These are phyloP conservation scores for Aspergillus sp. DNA, from an alignment of 2,329 filamentous ascomycete species.

Conservation along the genomic window DNA sequence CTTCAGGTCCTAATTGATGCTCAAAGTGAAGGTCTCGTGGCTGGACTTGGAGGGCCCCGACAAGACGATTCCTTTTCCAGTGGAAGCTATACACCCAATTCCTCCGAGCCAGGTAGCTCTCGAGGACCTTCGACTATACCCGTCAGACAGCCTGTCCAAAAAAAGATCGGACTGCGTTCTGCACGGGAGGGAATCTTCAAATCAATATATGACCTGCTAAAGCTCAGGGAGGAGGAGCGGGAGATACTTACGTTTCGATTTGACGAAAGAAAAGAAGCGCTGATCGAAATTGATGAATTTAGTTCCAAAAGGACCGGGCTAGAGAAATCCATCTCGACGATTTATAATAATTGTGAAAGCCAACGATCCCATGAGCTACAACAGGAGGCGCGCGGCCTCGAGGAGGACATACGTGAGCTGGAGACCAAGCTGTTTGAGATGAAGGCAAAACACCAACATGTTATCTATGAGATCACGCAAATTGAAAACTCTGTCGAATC, in stretches of 20 bases:
- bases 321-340: slow-evolving; percentile 45
- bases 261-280: slow-evolving; percentile 39
- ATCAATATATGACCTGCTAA: slow-evolving; percentile 53
- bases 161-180: slow-evolving; percentile 48
- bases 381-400: slow-evolving; percentile 48
- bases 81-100: slow-evolving; percentile 36
- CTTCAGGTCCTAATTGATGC: slow-evolving; percentile 58
- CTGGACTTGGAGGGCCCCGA: slow-evolving; percentile 38
- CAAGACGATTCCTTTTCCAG: slow-evolving; percentile 42
- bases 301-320: slow-evolving; percentile 46
- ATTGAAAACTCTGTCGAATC: slow-evolving; percentile 55
- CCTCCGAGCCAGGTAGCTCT: slow-evolving; percentile 23
- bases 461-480: slow-evolving; percentile 49
- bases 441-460: slow-evolving; percentile 49
- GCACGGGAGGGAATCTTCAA: slow-evolving; percentile 54
- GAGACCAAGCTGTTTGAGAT: slow-evolving; percentile 53
- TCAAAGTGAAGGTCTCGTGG: slow-evolving; percentile 54
- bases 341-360: slow-evolving; percentile 44
- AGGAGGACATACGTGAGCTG: slow-evolving; percentile 53
- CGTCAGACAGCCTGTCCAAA: slow-evolving; percentile 33
- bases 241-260: slow-evolving; percentile 44
- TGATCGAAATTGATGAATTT: slow-evolving; percentile 50
- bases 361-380: slow-evolving; percentile 42
- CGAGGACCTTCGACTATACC: slow-evolving; percentile 33
- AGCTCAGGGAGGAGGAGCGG: slow-evolving; percentile 54